These are phyloP conservation scores for Penicillium goetzii DNA, from an alignment of 495 filamentous ascomycete species.

Conservation along the genomic window DNA sequence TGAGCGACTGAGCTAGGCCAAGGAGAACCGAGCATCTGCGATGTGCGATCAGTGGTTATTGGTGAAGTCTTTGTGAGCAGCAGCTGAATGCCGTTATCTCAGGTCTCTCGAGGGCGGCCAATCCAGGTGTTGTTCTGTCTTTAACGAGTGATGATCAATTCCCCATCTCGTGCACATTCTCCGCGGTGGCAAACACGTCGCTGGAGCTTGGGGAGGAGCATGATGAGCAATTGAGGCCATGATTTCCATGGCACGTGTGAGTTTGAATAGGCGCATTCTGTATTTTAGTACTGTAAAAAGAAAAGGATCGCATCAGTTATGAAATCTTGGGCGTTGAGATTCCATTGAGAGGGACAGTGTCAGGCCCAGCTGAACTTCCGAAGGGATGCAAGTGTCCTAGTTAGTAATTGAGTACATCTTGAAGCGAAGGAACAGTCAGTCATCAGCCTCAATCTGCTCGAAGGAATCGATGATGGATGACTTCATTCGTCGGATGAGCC, in stretches of 20 bases:
- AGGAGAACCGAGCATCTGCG: background rate
- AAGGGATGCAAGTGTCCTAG: background rate
- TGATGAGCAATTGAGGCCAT: background rate
- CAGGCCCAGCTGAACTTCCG: background rate
- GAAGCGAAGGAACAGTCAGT: background rate
- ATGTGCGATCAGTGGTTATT: background rate
- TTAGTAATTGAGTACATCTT: background rate
- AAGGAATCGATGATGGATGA: background rate
- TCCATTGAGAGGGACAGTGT: background rate
- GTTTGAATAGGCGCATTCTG: background rate
- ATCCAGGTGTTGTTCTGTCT: background rate
- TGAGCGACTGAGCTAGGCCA: slow-evolving; percentile 37
- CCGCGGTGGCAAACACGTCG: background rate
- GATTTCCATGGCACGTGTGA: background rate
- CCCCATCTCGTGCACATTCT: slow-evolving; percentile 1
- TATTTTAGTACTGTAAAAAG: background rate
- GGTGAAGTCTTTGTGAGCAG: background rate
- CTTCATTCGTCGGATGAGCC: slow-evolving; percentile 1
- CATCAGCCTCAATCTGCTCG: background rate
- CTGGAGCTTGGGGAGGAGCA: background rate
- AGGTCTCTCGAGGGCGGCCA: background rate
- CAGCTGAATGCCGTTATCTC: background rate
- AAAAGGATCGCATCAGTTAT: background rate
- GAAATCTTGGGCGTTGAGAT: background rate
- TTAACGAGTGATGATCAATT: slow-evolving; percentile 3